A percentile compares a stretch with the other conserved stretches of the same genome.
Evolutionary conservation across 176 grass and related monocot genomes (phyloP).

Genomic region (Secale cereale): DNA sequence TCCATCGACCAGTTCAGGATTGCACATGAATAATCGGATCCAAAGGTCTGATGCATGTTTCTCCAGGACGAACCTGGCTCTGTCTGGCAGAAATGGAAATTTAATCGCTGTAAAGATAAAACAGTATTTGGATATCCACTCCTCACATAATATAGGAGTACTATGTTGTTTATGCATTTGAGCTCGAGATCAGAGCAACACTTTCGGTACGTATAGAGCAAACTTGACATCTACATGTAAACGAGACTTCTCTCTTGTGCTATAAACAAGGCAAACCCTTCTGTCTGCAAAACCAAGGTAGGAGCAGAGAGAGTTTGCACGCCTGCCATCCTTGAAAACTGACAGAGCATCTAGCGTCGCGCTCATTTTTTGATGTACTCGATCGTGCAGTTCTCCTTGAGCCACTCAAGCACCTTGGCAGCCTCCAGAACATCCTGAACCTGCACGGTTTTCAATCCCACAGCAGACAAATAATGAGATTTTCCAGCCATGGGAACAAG

Average conservation of each 20-base stretch:
- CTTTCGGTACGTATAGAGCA: background rate
- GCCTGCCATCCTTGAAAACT: background rate
- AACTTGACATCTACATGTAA: slow-evolving; percentile 18
- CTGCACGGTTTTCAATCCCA: slow-evolving; percentile 29
- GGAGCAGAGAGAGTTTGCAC: slow-evolving; percentile 5
- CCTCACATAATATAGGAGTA: too few species aligned
- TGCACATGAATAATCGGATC: background rate
- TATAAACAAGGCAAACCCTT: slow-evolving; percentile 10
- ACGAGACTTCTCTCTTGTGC: background rate
- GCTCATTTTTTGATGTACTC: slow-evolving; percentile 55
- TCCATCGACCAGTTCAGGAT: background rate
- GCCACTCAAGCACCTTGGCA: slow-evolving; percentile 90
- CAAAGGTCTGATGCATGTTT: background rate
- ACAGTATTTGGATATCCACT: background rate
- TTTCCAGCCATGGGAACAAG: background rate
- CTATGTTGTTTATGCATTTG: too few species aligned
- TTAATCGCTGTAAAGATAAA: background rate
- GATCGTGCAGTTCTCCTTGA: slow-evolving; percentile 74
- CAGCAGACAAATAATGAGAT: background rate
- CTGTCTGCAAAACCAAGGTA: background rate
- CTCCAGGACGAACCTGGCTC: background rate
- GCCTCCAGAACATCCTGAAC: slow-evolving; percentile 81
- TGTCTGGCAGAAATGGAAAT: background rate
- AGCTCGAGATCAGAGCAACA: too few species aligned
- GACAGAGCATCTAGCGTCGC: background rate